Conservation (phyloP, 768 basidiomycete genomes). For the Suillus occidentalis region DNA sequence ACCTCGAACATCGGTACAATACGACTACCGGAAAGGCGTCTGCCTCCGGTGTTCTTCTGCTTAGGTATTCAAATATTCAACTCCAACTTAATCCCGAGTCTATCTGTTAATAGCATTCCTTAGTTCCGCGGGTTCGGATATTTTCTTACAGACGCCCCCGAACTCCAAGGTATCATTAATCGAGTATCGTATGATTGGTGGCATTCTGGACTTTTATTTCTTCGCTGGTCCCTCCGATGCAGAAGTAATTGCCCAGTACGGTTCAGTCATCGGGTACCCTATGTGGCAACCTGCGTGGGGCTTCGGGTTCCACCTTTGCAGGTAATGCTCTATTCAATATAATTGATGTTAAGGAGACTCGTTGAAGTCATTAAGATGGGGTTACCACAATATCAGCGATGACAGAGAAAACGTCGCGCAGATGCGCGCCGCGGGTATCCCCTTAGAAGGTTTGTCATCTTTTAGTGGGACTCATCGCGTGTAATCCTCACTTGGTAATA, state of each 20-base stretch:
- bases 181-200: conserved; percentile 73
- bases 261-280: conserved; percentile 63
- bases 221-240: conserved; percentile 54
- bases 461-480: background rate
- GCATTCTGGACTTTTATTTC: conserved; percentile 81
- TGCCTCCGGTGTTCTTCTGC: conserved; percentile 78
- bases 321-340: conserved; percentile 31
- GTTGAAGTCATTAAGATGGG: conserved; percentile 36
- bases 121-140: conserved; percentile 72
- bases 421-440: conserved; percentile 69
- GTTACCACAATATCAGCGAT: conserved; percentile 55
- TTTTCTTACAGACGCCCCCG: conserved; percentile 62
- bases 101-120: conserved; percentile 8
- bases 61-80: conserved; percentile 51
- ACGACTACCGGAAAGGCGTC: conserved; percentile 46
- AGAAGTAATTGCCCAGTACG: conserved; percentile 71
- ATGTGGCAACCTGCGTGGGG: conserved; percentile 75
- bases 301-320: conserved; percentile 78
- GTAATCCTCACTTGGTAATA: conserved; percentile 6
- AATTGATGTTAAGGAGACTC: conserved; percentile 3
- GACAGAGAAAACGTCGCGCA: conserved; percentile 53
- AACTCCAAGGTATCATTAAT: conserved; percentile 55
- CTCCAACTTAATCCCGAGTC: background rate
- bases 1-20: conserved; percentile 70
- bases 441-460: conserved; percentile 58